A percentile compares a stretch with the other conserved stretches of the same genome.
Conservation (phyloP, 805 yeast species). For the Debaryomyces maramus region DNA sequence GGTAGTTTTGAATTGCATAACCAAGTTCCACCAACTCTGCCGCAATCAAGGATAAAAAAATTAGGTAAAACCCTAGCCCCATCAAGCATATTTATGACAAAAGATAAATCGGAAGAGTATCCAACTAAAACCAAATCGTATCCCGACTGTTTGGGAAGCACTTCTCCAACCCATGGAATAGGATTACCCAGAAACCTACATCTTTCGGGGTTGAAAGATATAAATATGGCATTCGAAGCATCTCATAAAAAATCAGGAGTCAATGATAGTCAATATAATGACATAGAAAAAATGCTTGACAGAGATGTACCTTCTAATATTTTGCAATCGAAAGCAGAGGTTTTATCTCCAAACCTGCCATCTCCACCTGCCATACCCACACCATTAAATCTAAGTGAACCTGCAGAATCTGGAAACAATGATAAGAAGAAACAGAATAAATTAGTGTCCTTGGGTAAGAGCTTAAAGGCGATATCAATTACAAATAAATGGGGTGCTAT, state of each 20-base stretch:
- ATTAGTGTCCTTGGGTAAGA: conserved; percentile 21
- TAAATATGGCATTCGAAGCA: conserved; percentile 36
- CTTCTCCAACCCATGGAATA: conserved; percentile 9
- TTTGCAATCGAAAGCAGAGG: background rate
- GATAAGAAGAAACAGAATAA: conserved; percentile 13
- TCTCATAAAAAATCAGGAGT: conserved; percentile 22
- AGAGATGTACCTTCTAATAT: background rate
- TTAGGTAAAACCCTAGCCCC: conserved; percentile 21
- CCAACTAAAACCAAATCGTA: background rate
- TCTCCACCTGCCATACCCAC: conserved; percentile 3
- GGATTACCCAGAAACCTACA: conserved; percentile 36
- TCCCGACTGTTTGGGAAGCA: background rate
- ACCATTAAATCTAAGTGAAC: conserved; percentile 28
- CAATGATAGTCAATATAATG: conserved; percentile 25
- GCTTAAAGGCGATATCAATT: conserved; percentile 32
- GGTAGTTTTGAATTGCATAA: background rate
- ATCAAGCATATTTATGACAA: conserved; percentile 16
- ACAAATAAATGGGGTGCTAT: conserved; percentile 58
- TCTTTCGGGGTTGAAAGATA: conserved; percentile 28
- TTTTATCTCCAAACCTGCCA: background rate
- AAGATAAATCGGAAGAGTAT: background rate
- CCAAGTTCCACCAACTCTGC: background rate
- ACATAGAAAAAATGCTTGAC: conserved; percentile 2
- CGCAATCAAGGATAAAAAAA: conserved; percentile 14
- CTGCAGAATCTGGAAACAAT: conserved; percentile 19